These are phyloP conservation scores for Pseudonectria foliicola DNA, from an alignment of 2,329 filamentous ascomycete genomes.

Conservation along the genomic window DNA sequence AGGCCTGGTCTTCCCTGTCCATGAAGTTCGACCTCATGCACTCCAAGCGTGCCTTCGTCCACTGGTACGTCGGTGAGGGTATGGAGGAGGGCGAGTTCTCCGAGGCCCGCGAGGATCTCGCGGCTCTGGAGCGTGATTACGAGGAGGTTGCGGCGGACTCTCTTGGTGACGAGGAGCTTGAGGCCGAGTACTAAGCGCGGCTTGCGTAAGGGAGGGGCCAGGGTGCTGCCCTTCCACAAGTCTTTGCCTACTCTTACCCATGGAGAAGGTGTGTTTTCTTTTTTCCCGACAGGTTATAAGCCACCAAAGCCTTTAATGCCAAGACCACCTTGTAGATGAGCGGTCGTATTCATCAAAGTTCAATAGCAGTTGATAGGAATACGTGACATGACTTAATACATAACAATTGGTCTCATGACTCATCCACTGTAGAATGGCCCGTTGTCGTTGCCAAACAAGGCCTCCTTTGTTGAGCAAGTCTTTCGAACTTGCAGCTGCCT, in stretches of 20 bases:
- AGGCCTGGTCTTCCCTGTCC: conserved; percentile 94
- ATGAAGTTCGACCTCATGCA: conserved; percentile 99
- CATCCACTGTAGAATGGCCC: too few relatives aligned
- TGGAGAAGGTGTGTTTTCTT: conserved; percentile 33
- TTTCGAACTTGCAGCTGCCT: too few relatives aligned
- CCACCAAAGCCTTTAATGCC: conserved; percentile 32
- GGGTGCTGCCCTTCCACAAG: conserved; percentile 17
- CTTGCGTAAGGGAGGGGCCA: conserved; percentile 15
- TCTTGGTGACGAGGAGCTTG: conserved; percentile 75
- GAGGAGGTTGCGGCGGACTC: conserved; percentile 97
- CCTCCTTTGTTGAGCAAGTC: too few relatives aligned
- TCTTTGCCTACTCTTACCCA: conserved; percentile 23
- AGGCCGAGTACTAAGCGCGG: conserved; percentile 77
- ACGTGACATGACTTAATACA: neutral
- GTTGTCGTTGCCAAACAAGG: too few relatives aligned
- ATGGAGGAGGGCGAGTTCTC: conserved; percentile 99
- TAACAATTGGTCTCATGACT: too few relatives aligned
- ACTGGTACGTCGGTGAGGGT: conserved; percentile 99
- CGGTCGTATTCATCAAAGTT: conserved; percentile 6
- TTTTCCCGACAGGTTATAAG: conserved; percentile 27
- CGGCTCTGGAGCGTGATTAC: conserved; percentile 96
- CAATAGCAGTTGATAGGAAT: neutral
- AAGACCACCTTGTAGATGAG: conserved; percentile 27
- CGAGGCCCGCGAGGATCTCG: conserved; percentile 96
- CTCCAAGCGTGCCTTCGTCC: conserved; percentile 99